These are phyloP conservation scores for Sporothrix brunneoviolacea DNA, from an alignment of 2,329 filamentous ascomycete species.

Conservation along the genomic window DNA sequence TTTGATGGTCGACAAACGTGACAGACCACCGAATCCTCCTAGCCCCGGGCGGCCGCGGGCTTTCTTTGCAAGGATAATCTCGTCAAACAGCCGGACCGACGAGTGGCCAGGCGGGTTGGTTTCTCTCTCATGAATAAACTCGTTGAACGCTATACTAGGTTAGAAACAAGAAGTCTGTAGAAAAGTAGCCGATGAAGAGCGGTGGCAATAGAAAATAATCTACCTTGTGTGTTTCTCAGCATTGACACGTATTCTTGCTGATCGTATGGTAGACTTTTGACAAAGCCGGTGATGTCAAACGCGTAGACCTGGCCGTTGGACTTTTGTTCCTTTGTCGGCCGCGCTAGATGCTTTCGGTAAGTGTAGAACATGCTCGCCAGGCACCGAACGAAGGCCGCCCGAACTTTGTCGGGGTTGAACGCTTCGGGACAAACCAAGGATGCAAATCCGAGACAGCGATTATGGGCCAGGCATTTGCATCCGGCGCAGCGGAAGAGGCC, in stretches of 20 bases:
- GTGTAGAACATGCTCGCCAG: conserved; percentile 61
- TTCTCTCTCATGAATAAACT: conserved; percentile 80
- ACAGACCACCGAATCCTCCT: conserved; percentile 44
- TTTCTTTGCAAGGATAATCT: conserved; percentile 75
- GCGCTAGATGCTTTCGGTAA: conserved; percentile 56
- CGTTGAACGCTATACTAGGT: conserved; percentile 56
- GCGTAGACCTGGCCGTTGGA: conserved; percentile 52
- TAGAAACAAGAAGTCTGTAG: conserved; percentile 5
- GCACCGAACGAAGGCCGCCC: conserved; percentile 58
- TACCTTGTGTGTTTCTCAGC: conserved; percentile 63
- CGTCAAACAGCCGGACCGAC: conserved; percentile 70
- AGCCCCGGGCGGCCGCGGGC: conserved; percentile 59
- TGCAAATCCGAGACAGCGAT: conserved; percentile 54
- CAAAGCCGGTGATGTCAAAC: conserved; percentile 60
- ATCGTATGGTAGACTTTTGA: conserved; percentile 57
- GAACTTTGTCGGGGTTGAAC: conserved; percentile 55
- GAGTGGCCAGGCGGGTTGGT: conserved; percentile 55
- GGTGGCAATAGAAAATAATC: no score
- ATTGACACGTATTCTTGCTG: conserved; percentile 58
- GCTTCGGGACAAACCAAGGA: conserved; percentile 58
- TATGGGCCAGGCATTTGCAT: conserved; percentile 53
- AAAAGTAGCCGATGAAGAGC: no score
- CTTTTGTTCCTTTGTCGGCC: conserved; percentile 55
- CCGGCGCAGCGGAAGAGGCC: conserved; percentile 68
- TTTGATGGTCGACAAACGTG: conserved; percentile 53